Evolutionary conservation across 306 rosid genomes (phyloP).

Genomic region (Malus asiatica): DNA sequence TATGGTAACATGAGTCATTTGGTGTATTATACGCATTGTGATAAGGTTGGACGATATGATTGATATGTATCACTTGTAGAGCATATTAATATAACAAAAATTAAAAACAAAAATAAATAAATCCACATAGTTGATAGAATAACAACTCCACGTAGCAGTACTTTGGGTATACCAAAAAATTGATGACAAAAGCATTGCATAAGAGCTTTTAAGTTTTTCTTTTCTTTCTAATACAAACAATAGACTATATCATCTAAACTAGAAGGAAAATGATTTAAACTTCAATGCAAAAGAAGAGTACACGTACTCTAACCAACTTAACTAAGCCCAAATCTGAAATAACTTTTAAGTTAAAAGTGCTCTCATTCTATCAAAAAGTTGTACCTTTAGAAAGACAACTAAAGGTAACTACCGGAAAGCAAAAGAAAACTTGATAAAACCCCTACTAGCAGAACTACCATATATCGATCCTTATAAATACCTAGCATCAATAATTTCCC

Average conservation of each 20-base stretch:
- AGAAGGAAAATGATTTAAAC: not conserved
- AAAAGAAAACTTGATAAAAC: not conserved
- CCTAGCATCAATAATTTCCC: slow-evolving; percentile 10
- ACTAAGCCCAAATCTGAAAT: not conserved
- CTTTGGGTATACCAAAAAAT: not conserved
- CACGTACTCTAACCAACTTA: not conserved
- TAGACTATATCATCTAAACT: not conserved
- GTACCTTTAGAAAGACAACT: not conserved
- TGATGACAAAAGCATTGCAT: not conserved
- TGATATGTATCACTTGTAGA: not conserved
- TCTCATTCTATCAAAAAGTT: not conserved
- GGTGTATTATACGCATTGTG: not conserved
- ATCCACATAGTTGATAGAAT: not conserved
- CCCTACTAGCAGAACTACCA: slow-evolving; percentile 6
- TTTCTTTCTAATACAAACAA: not conserved
- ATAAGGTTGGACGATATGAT: not conserved
- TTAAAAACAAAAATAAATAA: too few relatives aligned
- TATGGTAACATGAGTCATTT: not conserved
- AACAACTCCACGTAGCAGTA: too few relatives aligned
- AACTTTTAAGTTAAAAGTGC: not conserved
- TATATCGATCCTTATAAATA: slow-evolving; percentile 18
- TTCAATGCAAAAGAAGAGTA: not conserved
- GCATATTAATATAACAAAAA: too few relatives aligned
- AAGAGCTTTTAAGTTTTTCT: not conserved
- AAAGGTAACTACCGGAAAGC: not conserved